Conservation (phyloP, 1,284 basidiomycete genomes). For the Cronartium quercuum region DNA sequence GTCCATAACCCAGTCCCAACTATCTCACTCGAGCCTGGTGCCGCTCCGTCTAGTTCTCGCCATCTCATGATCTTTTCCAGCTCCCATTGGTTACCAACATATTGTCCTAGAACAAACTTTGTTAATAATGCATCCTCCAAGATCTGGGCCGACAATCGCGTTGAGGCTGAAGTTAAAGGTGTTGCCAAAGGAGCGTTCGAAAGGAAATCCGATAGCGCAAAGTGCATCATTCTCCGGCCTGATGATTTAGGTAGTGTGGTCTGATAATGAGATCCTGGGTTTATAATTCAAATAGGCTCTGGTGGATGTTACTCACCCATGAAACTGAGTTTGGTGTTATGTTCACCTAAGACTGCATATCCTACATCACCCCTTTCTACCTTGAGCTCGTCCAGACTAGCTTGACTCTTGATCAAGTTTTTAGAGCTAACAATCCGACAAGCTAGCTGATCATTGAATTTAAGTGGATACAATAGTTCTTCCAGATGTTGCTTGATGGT, state of each 20-base stretch:
- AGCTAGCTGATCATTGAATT: conserved; percentile 18
- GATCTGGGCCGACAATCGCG: neutral
- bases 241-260: neutral
- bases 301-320: conserved; percentile 1
- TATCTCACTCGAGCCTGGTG: neutral
- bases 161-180: neutral
- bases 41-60: conserved; percentile 20
- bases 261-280: neutral
- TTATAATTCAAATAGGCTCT: neutral
- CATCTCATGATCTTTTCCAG: conserved; percentile 38
- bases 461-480: conserved; percentile 30
- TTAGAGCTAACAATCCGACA: conserved; percentile 33
- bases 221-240: conserved; percentile 36
- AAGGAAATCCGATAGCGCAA: conserved; percentile 25
- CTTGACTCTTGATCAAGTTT: conserved; percentile 29
- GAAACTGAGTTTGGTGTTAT: conserved; percentile 35
- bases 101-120: conserved; percentile 30
- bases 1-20: conserved; percentile 27
- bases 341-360: conserved; percentile 26
- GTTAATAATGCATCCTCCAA: conserved; percentile 28
- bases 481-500: conserved; percentile 23
- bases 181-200: conserved; percentile 1
- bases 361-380: conserved; percentile 3
- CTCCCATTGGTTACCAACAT: conserved; percentile 38
- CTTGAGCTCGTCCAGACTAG: neutral